A percentile compares a stretch with the other conserved stretches of the same genome.
These are phyloP conservation scores for Hyaloscypha bicolor DNA, from an alignment of 495 filamentous ascomycete genomes.

Conservation along the genomic window DNA sequence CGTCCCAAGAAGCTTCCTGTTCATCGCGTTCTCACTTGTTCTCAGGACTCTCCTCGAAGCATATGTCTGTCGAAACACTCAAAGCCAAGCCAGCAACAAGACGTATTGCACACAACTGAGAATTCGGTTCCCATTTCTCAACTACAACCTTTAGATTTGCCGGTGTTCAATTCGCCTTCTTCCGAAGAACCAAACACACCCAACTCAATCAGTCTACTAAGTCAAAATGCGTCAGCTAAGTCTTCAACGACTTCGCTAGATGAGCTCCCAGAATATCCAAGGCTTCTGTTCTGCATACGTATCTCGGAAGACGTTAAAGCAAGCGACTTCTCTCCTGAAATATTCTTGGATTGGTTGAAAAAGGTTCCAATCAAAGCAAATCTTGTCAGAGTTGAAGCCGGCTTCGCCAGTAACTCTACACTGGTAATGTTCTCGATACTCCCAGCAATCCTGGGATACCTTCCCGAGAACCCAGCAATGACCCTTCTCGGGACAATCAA, in stretches of 20 bases:
- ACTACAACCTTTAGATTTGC: not conserved
- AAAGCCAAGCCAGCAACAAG: not conserved
- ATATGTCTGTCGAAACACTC: not conserved
- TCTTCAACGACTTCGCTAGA: not conserved
- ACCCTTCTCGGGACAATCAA: not conserved
- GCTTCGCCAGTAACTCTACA: conserved; percentile 13
- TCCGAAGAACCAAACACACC: not conserved
- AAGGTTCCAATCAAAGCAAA: not conserved
- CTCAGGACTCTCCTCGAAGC: conserved; percentile 1
- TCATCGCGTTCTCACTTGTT: conserved; percentile 5
- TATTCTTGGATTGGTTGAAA: conserved; percentile 8
- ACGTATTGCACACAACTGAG: not conserved
- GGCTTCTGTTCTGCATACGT: conserved; percentile 9
- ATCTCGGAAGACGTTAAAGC: conserved; percentile 8
- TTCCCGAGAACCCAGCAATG: not conserved
- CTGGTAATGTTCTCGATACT: not conserved
- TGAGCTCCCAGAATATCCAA: conserved; percentile 7
- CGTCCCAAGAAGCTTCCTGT: conserved; percentile 6
- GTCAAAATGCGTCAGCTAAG: not conserved
- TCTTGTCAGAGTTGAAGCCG: conserved; percentile 12
- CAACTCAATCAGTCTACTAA: not conserved
- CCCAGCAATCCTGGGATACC: not conserved
- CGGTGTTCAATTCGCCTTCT: not conserved
- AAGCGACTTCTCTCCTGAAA: not conserved
- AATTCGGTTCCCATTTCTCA: not conserved